Conservation (phyloP, 345 rosid species). For the Turnera subulata region DNA sequence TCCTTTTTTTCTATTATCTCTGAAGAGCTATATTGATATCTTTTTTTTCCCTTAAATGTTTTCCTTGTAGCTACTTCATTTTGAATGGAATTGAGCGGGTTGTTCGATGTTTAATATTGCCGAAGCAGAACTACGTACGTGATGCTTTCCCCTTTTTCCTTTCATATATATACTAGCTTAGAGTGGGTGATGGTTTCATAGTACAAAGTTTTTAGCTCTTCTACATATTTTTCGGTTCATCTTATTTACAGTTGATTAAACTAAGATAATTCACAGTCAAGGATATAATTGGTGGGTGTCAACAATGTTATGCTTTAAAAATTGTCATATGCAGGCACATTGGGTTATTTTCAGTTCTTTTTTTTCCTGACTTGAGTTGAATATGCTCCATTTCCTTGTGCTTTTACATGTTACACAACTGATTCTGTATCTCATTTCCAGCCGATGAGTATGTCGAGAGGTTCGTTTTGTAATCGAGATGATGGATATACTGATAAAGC, state of each 20-base stretch:
- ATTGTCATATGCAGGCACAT: neutral
- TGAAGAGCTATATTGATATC: neutral
- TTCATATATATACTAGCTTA: neutral
- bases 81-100: constrained; percentile 96
- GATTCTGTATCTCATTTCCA: constrained; percentile 38
- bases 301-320: neutral
- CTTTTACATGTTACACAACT: constrained; percentile 18
- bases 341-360: neutral
- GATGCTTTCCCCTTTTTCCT: neutral
- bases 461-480: constrained; percentile 71
- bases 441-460: constrained; percentile 84
- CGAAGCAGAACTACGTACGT: constrained; percentile 92
- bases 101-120: constrained; percentile 74
- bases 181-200: neutral
- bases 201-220: neutral
- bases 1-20: neutral
- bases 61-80: constrained; percentile 60
- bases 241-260: neutral
- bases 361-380: neutral
- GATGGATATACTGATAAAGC: constrained; percentile 91
- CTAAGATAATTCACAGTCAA: neutral
- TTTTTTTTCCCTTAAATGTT: neutral
- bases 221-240: neutral
- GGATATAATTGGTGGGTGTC: neutral
- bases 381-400: neutral